Conservation (phyloP, 768 basidiomycete genomes). For the Tulasnella sp. region DNA sequence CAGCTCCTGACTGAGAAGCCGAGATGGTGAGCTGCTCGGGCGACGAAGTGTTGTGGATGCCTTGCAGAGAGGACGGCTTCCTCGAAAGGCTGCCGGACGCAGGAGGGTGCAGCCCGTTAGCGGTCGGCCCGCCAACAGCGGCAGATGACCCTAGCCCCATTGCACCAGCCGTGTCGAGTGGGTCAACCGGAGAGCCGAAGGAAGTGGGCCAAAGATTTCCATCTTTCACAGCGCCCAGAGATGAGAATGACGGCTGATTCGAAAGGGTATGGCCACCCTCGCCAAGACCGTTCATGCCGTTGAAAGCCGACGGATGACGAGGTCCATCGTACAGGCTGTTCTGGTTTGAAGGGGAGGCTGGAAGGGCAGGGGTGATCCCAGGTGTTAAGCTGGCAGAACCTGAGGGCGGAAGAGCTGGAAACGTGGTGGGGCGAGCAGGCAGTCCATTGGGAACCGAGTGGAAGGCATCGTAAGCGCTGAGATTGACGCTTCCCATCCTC, state of each 20-base stretch:
- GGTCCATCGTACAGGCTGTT: neutral
- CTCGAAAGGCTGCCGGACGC: conserved; percentile 14
- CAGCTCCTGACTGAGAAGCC: neutral
- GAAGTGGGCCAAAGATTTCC: neutral
- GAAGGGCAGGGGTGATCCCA: conserved; percentile 16
- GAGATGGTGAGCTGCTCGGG: conserved; percentile 21
- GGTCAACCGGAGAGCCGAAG: conserved; percentile 17
- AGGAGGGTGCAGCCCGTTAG: conserved; percentile 8
- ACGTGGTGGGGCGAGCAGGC: conserved; percentile 37
- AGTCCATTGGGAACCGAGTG: conserved; percentile 52
- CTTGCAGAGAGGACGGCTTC: conserved; percentile 14
- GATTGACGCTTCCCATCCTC: conserved; percentile 44
- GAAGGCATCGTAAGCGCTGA: conserved; percentile 70
- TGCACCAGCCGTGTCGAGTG: conserved; percentile 15
- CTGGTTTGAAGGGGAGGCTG: neutral
- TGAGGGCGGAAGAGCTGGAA: neutral
- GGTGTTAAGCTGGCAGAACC: conserved; percentile 14
- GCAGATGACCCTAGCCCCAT: conserved; percentile 18
- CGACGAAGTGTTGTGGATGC: neutral
- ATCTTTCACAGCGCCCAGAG: neutral
- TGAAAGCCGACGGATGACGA: neutral
- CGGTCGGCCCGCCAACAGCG: conserved; percentile 19
- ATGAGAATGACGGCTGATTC: conserved; percentile 4
- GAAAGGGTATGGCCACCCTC: neutral
- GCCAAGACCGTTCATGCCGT: neutral